These are phyloP conservation scores for Suillus weaverae DNA, from an alignment of 768 basidiomycete species.

Conservation along the genomic window DNA sequence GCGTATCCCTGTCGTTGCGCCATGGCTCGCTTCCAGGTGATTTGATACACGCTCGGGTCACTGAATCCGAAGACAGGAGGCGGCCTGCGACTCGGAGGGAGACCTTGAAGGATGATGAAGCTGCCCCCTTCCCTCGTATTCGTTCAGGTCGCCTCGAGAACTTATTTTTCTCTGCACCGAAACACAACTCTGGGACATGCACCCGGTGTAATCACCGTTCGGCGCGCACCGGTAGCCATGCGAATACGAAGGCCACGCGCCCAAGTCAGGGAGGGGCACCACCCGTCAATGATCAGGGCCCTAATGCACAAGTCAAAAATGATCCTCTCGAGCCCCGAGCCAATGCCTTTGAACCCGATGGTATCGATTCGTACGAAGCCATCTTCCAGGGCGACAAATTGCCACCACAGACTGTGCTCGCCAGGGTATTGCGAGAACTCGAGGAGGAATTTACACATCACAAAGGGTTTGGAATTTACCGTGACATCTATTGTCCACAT, in stretches of 20 bases:
- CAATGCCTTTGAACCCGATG: not conserved
- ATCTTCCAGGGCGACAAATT: conserved; percentile 27
- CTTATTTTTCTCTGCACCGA: conserved; percentile 78
- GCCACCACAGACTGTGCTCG: conserved; percentile 87
- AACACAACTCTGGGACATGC: conserved; percentile 72
- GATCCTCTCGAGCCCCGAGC: conserved; percentile 22
- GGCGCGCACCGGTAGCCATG: not conserved
- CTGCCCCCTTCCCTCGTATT: conserved; percentile 79
- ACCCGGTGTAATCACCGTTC: conserved; percentile 54
- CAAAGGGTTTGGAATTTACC: conserved; percentile 65
- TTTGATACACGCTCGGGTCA: not conserved
- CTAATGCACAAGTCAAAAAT: conserved; percentile 52
- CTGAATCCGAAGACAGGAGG: not conserved
- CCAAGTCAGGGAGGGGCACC: not conserved
- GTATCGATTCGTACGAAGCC: conserved; percentile 4
- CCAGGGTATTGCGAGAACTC: conserved; percentile 79
- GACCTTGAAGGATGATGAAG: conserved; percentile 21
- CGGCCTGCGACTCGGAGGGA: not conserved
- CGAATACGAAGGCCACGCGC: not conserved
- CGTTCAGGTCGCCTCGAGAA: conserved; percentile 75
- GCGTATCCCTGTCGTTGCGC: not conserved
- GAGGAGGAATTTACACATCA: conserved; percentile 96
- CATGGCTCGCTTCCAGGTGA: not conserved
- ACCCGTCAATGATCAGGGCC: conserved; percentile 23
- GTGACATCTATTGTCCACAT: not conserved